Percentiles rank a stretch among this genome's conserved stretches.
Conservation (phyloP, 2,329 filamentous ascomycete genomes). For the Domatiomyces catenatus region DNA sequence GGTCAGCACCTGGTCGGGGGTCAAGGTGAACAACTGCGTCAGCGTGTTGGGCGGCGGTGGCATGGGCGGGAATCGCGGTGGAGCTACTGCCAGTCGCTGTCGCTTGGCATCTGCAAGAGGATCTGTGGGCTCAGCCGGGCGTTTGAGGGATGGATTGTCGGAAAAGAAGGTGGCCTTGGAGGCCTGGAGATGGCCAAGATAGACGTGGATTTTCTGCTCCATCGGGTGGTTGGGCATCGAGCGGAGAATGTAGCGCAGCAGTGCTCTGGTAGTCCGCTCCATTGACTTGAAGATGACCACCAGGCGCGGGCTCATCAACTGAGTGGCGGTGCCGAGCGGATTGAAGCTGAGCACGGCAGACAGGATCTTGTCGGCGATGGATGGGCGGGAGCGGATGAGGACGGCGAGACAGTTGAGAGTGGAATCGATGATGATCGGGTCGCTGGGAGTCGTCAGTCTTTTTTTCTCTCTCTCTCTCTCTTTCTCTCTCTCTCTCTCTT, state of each 20-base stretch:
- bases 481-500: no score
- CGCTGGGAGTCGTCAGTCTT: conserved; percentile 36
- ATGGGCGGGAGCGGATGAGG: conserved; percentile 65
- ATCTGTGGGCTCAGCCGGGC: conserved; percentile 57
- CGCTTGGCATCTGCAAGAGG: conserved; percentile 66
- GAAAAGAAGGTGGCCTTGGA: conserved; percentile 65
- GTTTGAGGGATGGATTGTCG: conserved; percentile 54
- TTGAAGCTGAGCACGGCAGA: conserved; percentile 81
- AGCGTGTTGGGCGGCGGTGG: conserved; percentile 61
- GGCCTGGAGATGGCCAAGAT: conserved; percentile 68
- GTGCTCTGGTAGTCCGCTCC: conserved; percentile 76
- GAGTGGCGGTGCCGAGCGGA: conserved; percentile 64
- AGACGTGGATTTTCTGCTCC: conserved; percentile 64
- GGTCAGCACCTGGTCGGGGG: conserved; percentile 55
- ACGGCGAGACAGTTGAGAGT: conserved; percentile 78
- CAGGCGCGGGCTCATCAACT: conserved; percentile 59
- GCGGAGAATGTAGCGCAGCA: conserved; percentile 71
- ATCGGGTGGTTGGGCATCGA: conserved; percentile 71
- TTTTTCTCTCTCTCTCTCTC: neutral
- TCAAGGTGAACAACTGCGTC: conserved; percentile 75
- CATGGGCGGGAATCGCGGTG: conserved; percentile 50
- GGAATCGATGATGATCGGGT: conserved; percentile 75
- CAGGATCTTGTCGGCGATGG: conserved; percentile 70
- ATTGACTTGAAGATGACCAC: conserved; percentile 82
- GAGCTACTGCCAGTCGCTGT: conserved; percentile 47